Evolutionary conservation across 495 filamentous ascomycete species (phyloP), one percentile per base, ranked within the genome.

Genomic region (Aspergillus campestris): DNA sequence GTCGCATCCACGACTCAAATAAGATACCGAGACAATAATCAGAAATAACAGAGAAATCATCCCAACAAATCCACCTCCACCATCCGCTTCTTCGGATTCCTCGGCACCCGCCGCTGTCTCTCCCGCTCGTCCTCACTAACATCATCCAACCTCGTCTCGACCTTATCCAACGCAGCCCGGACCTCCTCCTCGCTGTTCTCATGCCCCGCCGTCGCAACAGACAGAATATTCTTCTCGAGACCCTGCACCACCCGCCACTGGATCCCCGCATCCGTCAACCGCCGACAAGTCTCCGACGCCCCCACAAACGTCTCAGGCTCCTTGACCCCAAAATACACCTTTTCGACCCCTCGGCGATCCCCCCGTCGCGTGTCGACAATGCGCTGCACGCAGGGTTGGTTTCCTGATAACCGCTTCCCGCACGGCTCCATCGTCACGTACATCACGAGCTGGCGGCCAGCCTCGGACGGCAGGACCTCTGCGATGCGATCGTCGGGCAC

Each of bases 401-500:
- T 92, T 3, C 89, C 90, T 35, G 82, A 89, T 28, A 92, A 62
- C 38, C 92, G 71, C 50, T 84, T 76, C 34, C 77, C 84, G 63
- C 92, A 98, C 1, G 92, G 92, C 66, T 97, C 92, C 71, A 98
- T 85, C 0, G 89, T 95, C 1, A 94, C 95, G 60, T 96, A 97
- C 29, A 98, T 70, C 8, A 80, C 74, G 3, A 84, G 69, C 33
- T 64, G 65, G 1, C 65, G 65, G 43, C 58, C 15, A 0, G 56
- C 40, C 32, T 64, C 57, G 7, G 51, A 45, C 0, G 81, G 78
- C 0, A 92, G 69, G 0, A 76, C 72, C 9, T 74, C 60, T 11
- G 54, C 63, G 9, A 89, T 68, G 9, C 67, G 51, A 14, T 78
- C 78, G 40, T 85, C 81, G 1, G 70, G 30, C 7, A 83, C 62